These are phyloP conservation scores for Ophiostoma australiae DNA, from an alignment of 2,329 filamentous ascomycete genomes.

Conservation along the genomic window DNA sequence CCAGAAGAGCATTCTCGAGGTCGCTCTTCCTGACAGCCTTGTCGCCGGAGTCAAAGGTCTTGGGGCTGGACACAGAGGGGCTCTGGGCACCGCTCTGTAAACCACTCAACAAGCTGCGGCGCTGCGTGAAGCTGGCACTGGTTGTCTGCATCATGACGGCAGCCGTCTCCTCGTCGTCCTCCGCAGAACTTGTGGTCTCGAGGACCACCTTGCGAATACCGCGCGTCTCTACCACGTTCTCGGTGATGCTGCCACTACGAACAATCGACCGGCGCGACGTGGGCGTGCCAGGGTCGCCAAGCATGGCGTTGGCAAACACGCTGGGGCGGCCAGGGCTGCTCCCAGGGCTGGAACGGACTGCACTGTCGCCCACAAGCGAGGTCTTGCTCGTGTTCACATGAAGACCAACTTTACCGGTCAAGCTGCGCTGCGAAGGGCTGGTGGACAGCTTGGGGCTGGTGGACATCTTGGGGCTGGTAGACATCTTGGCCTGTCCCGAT, in stretches of 20 bases:
- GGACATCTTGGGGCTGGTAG: background rate
- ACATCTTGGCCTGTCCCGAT: background rate
- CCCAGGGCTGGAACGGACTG: constrained; percentile 24
- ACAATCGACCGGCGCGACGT: constrained; percentile 41
- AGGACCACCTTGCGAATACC: constrained; percentile 73
- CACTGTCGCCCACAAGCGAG: background rate
- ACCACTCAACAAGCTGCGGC: constrained; percentile 14
- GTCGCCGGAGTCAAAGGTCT: constrained; percentile 20
- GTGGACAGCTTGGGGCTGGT: background rate
- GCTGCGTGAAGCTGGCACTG: constrained; percentile 2
- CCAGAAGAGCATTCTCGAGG: constrained; percentile 19
- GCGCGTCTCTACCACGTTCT: constrained; percentile 68
- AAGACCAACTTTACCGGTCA: background rate
- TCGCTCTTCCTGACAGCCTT: constrained; percentile 22
- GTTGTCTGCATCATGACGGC: constrained; percentile 8
- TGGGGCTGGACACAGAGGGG: background rate
- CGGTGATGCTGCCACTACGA: constrained; percentile 71
- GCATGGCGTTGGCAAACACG: background rate
- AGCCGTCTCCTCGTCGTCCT: constrained; percentile 35
- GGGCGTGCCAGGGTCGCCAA: constrained; percentile 25
- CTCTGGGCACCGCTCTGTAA: constrained; percentile 16
- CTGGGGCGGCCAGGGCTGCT: constrained; percentile 24
- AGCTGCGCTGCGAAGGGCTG: background rate
- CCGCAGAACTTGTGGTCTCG: constrained; percentile 36
- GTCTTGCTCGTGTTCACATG: background rate